A percentile compares a stretch with the other conserved stretches of the same genome.
Evolutionary conservation across 1,139 yeast genomes (phyloP).

Genomic region (Debaryomyces nepalensis): DNA sequence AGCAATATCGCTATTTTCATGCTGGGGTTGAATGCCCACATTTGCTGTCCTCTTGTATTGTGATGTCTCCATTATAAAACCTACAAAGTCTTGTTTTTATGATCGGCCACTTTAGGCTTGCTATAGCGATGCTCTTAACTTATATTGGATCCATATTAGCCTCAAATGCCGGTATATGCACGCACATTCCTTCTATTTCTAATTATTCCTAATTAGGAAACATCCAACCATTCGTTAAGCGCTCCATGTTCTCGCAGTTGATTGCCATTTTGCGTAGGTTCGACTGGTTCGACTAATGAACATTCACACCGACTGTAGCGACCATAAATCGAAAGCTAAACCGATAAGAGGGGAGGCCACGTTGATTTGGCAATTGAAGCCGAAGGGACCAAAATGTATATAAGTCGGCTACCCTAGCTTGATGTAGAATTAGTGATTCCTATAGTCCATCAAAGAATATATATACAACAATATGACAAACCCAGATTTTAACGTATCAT

Average conservation of each 20-base stretch:
- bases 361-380: conserved; percentile 8
- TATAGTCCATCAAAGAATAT: conserved; percentile 1
- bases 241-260: conserved; percentile 1
- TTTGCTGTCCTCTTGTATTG: conserved; percentile 27
- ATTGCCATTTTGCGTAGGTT: neutral
- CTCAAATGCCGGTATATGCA: neutral
- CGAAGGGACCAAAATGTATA: conserved; percentile 5
- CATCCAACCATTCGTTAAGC: neutral
- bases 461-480: conserved; percentile 12
- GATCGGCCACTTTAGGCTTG: neutral
- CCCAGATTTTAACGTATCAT: conserved; percentile 53
- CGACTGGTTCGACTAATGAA: neutral
- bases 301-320: neutral
- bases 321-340: neutral
- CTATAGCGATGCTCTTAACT: neutral
- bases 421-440: neutral
- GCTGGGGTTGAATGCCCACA: conserved; percentile 19
- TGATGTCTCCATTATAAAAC: conserved; percentile 1
- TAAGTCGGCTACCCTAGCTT: neutral
- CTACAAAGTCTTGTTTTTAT: neutral
- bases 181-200: conserved; percentile 4
- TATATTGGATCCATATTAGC: neutral
- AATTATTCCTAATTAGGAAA: conserved; percentile 7
- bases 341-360: conserved; percentile 5
- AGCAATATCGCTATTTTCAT: conserved; percentile 26